Evolutionary conservation across 148 eudicot species (phyloP), one percentile per base, ranked within the genome.

Genomic region (Camellia japonica): DNA sequence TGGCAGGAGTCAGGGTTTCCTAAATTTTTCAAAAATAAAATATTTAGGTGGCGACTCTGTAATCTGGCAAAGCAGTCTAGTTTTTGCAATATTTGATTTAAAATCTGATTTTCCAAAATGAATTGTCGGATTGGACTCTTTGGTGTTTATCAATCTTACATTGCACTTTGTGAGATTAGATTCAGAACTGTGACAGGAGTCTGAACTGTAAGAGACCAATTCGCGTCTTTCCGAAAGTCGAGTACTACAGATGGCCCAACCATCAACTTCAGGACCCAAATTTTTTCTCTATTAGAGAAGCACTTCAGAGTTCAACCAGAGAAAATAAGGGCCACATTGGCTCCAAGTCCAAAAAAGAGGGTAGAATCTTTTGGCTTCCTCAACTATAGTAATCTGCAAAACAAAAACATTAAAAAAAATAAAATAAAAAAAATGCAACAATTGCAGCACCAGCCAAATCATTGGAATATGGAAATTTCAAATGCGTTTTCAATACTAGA

Each of bases 221-320:
- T 23, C 23, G 0, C 23, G 0, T 0, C 23, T 23, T 0, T 23
- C 23, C 23, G 23, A 23, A 23, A 23, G 23, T 23, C 23, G 23
- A 23, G 23, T 23, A 0, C 23, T 23, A 23, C 23, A 97, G 77
- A 97, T 47, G 30, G 99, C 98, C 99, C 99, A 97, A 68, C 99
- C 99, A 85, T 97, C 99, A 20, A 97, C 97, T 71, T 98, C 98
- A 20, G 99, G 99, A 59, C 92, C 94, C 80, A 97, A 85, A 76
- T 83, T 84, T 76, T 87, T 82, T 82, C 99, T 90, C 89, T 7
- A 75, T 91, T 86, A 75, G 99, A 97, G 88, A 97, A 97, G 81
- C 92, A 94, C 61, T 97, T 97, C 69, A 97, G 98, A 1, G 99
- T 94, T 68, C 99, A 90, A 74, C 98, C 99, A 18, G 99, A 97